phyloP scores from a whole-genome alignment of 495 filamentous ascomycete genomes.

The Cenococcum geophilum region DNA sequence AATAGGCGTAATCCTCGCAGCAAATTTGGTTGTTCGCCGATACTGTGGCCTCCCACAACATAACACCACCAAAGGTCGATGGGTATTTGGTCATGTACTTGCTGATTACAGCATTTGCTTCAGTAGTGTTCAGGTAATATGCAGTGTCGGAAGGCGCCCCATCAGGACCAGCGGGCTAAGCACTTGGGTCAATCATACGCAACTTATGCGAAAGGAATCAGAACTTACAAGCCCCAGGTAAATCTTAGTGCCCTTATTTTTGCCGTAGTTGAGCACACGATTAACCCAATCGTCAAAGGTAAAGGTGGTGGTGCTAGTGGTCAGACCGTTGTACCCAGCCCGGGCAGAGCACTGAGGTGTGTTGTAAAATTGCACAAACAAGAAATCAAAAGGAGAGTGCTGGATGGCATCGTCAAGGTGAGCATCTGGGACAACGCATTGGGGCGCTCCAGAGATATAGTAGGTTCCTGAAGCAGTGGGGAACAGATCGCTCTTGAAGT shows the following conservation, averaged over 20 bases:
- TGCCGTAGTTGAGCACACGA: constrained; percentile 28
- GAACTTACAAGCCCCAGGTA: constrained; percentile 38
- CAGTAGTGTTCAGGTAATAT: constrained; percentile 46
- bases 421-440: constrained; percentile 39
- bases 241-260: constrained; percentile 39
- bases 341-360: constrained; percentile 48
- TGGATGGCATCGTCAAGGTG: constrained; percentile 32
- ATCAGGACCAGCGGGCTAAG: constrained; percentile 32
- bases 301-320: constrained; percentile 30
- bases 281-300: constrained; percentile 41
- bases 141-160: constrained; percentile 31
- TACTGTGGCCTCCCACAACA: constrained; percentile 65
- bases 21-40: constrained; percentile 45
- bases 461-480: constrained; percentile 26
- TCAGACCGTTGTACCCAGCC: constrained; percentile 37
- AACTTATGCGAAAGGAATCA: not conserved
- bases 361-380: constrained; percentile 44
- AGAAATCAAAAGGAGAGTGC: constrained; percentile 37
- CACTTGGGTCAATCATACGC: not conserved
- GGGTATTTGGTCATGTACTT: constrained; percentile 48
- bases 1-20: constrained; percentile 41
- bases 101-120: constrained; percentile 46
- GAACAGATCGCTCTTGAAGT: constrained; percentile 28
- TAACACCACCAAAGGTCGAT: constrained; percentile 59
- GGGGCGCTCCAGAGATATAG: constrained; percentile 42